A percentile compares a stretch with the other conserved stretches of the same genome.
Evolutionary conservation across 148 eudicot species (phyloP).

Genomic region (Camellia granthamiana): DNA sequence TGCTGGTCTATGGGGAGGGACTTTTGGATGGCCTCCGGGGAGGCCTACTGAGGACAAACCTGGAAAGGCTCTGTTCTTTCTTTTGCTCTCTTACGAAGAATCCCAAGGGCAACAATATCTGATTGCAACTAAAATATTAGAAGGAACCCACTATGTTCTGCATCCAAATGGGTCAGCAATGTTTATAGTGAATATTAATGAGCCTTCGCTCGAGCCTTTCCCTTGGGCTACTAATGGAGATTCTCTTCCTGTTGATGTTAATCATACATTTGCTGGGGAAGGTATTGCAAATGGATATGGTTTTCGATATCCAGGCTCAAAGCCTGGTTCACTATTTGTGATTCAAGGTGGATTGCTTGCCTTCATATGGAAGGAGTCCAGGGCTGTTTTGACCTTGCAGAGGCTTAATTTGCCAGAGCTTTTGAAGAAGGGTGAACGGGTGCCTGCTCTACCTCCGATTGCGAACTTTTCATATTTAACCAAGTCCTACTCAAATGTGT

Average conservation of each 20-base stretch:
- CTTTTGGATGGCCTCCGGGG: conserved; percentile 92
- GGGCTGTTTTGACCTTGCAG: conserved; percentile 63
- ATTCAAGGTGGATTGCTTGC: conserved; percentile 61
- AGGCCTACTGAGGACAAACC: conserved; percentile 69
- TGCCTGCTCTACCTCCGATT: conserved; percentile 68
- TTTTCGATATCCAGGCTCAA: conserved; percentile 82
- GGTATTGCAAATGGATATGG: conserved; percentile 90
- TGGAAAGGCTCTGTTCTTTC: conserved; percentile 70
- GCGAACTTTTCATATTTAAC: conserved; percentile 78
- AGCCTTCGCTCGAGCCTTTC: conserved; percentile 59
- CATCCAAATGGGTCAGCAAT: conserved; percentile 95
- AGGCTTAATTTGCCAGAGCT: conserved; percentile 65
- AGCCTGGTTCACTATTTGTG: conserved; percentile 78
- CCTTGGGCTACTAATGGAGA: conserved; percentile 68
- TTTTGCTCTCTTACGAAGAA: conserved; percentile 73
- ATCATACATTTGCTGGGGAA: conserved; percentile 58
- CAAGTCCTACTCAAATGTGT: conserved; percentile 82
- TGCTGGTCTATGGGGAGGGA: conserved; percentile 85
- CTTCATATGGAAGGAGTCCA: conserved; percentile 76
- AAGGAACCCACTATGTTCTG: conserved; percentile 80
- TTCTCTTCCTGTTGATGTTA: conserved; percentile 38
- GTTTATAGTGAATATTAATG: conserved; percentile 65
- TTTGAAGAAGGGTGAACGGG: conserved; percentile 72
- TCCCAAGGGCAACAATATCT: conserved; percentile 57
- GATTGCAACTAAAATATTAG: conserved; percentile 77